A percentile compares a stretch with the other conserved stretches of the same genome.
Evolutionary conservation across 139 green algal species (phyloP).

Genomic region (Chlorella vulgaris): DNA sequence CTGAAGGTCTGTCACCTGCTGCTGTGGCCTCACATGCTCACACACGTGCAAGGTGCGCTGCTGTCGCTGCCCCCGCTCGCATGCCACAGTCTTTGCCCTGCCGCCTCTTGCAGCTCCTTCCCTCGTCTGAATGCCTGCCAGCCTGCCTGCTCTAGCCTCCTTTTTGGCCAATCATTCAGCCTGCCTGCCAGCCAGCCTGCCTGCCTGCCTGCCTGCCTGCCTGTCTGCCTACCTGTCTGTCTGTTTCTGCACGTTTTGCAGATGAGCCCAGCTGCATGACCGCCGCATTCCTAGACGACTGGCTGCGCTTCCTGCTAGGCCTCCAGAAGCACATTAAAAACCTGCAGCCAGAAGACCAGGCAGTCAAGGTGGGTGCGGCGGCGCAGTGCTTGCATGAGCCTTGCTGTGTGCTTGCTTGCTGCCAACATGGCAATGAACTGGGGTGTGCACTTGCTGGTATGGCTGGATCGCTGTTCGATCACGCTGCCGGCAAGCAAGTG

Average conservation of each 20-base stretch:
- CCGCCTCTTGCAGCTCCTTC: too few species aligned
- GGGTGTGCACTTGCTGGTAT: background rate
- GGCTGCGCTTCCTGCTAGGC: conserved; percentile 13
- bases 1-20: conserved; percentile 34
- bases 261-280: conserved; percentile 1
- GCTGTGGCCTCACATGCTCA: conserved; percentile 33
- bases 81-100: background rate
- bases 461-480: too few species aligned
- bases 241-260: background rate
- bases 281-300: background rate
- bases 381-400: background rate
- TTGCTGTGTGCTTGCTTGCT: background rate
- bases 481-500: too few species aligned
- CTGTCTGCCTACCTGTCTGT: background rate
- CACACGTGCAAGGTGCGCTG: background rate
- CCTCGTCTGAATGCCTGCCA: too few species aligned
- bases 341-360: conserved; percentile 19
- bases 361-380: conserved; percentile 6
- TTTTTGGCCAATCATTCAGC: too few species aligned
- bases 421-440: too few species aligned
- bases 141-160: too few species aligned
- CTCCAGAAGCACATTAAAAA: conserved; percentile 17
- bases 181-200: too few species aligned
- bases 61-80: background rate
- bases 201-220: too few species aligned